These are phyloP conservation scores for Plantago ovata DNA, from an alignment of 257 asterid species.

Conservation along the genomic window DNA sequence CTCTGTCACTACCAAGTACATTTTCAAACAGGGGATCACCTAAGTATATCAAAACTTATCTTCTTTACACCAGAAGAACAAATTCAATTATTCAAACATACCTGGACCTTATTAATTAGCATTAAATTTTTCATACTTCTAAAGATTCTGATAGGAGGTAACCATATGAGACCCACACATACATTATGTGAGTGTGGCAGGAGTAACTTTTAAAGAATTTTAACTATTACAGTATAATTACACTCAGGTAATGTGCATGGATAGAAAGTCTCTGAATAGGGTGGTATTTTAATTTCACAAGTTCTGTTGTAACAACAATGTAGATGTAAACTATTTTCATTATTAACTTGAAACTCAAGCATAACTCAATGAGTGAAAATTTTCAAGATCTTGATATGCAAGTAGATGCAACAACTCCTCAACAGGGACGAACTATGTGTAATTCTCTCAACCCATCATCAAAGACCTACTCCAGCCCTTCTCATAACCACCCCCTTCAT, in stretches of 20 bases:
- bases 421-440: slow-evolving; percentile 23
- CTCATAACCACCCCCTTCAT: slow-evolving; percentile 25
- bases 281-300: not conserved
- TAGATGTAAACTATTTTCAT: not conserved
- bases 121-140: not conserved
- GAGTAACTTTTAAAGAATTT: too few species aligned
- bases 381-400: slow-evolving; percentile 22
- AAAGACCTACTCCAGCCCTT: slow-evolving; percentile 45
- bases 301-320: not conserved
- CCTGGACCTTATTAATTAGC: not conserved
- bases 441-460: slow-evolving; percentile 21
- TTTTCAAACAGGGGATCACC: not conserved
- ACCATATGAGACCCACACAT: too few species aligned
- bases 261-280: not conserved
- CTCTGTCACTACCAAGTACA: not conserved
- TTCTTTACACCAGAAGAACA: not conserved
- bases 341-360: slow-evolving; percentile 35
- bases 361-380: slow-evolving; percentile 19
- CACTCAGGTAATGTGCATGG: not conserved
- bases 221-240: too few species aligned
- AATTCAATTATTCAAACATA: not conserved
- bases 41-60: slow-evolving; percentile 3
- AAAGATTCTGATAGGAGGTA: too few species aligned
- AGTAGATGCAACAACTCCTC: slow-evolving; percentile 14
- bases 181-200: too few species aligned